Evolutionary conservation across 768 basidiomycete genomes (phyloP), one percentile per base, ranked within the genome.

Genomic region (Leccinellum albellum): DNA sequence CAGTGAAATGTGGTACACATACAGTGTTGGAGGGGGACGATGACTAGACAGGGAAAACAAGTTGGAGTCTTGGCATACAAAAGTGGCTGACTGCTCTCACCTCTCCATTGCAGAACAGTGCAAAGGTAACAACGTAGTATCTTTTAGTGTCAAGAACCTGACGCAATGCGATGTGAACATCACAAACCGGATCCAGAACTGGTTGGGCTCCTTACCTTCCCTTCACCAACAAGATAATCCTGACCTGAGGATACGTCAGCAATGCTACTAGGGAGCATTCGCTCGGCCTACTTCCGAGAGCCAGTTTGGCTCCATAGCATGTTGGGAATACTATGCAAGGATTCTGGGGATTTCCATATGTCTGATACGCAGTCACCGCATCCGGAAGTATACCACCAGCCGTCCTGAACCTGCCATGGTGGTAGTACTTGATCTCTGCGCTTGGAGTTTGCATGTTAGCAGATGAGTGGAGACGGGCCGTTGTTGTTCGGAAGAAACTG

Each of bases 291-390:
- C 82, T 75, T 37, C 61, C 61, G 40, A 63, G 61, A 56, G 79
- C 79, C 9, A 85, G 72, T 47, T 78, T 78, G 15, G 70, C 81
- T 1, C 82, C 82, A 64, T 81, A 84, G 61, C 82, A 84, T 8
- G 82, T 84, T 9, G 82, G 82, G 63, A 82, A 84, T 13, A 84
- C 80, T 35, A 83, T 76, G 60, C 82, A 84, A 6, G 82, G 83
- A 49, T 81, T 83, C 14, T 66, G 61, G 1, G 76, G 73, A 55
- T 79, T 64, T n/a, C 83, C 84, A 60, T 82, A 83, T 3, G 81
- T 83, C 45, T 80, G 74, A 64, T 79, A 84, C 23, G 83, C 83
- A 9, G 83, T 84, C 45, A 83, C 63, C 9, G 83, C 82, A 60
- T 83, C 76, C 9, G 83, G 82, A 28, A 85, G 67, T 5, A 79